Conservation (phyloP, 2,329 filamentous ascomycete genomes). For the Pseudocercospora macadamiae region DNA sequence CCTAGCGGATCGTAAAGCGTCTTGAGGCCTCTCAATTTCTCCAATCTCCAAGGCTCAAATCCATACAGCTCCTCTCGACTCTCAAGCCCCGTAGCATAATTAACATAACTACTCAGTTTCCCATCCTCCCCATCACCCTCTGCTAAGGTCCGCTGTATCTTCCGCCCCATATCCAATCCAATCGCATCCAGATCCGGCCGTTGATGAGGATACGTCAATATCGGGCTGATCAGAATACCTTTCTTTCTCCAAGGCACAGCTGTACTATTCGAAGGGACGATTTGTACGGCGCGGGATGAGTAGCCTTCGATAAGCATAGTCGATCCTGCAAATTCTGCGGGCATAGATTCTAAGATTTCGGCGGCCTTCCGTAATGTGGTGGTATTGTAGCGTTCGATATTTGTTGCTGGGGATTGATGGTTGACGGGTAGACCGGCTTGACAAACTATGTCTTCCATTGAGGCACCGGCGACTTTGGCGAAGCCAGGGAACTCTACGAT, state of each 20-base stretch:
- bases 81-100: slow-evolving; percentile 53
- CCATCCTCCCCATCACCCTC: background rate
- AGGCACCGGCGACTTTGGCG: no score
- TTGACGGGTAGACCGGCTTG: no score
- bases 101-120: slow-evolving; percentile 31
- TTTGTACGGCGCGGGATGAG: slow-evolving; percentile 3
- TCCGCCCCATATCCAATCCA: background rate
- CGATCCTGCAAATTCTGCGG: background rate
- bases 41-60: slow-evolving; percentile 52
- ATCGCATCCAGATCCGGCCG: background rate
- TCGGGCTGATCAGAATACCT: no score
- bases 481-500: no score
- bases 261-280: background rate
- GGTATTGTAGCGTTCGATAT: background rate
- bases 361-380: background rate
- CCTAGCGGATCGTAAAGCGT: slow-evolving; percentile 51
- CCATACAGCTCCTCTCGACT: slow-evolving; percentile 55
- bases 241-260: background rate
- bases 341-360: slow-evolving; percentile 7
- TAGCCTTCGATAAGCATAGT: slow-evolving; percentile 12
- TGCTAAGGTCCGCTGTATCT: background rate
- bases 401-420: background rate
- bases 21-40: slow-evolving; percentile 52
- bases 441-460: no score
- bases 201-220: no score